A percentile compares a stretch with the other conserved stretches of the same genome.
Evolutionary conservation across 2,329 filamentous ascomycete genomes (phyloP).

Genomic region (Daldinia eschscholtzii): DNA sequence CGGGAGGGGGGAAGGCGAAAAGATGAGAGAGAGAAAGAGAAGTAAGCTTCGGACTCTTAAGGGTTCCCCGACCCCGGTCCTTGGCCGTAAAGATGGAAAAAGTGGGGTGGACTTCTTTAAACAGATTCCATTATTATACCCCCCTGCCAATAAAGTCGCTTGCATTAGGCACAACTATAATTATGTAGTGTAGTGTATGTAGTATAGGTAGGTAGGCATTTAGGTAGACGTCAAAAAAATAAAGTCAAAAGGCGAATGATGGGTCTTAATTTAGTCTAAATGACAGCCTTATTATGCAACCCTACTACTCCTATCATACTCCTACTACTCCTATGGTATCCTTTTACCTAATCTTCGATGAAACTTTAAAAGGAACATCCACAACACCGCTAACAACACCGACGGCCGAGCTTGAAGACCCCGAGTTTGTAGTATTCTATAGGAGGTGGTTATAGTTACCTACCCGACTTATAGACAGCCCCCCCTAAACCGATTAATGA

Average conservation of each 20-base stretch:
- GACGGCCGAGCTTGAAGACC: background rate
- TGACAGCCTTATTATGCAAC: background rate
- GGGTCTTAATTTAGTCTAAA: background rate
- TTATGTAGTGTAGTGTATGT: no score
- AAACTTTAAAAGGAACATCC: no score
- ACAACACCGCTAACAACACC: background rate
- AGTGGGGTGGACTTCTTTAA: no score
- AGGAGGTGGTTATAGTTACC: no score
- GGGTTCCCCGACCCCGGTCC: background rate
- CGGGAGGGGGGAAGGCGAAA: background rate
- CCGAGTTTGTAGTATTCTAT: background rate
- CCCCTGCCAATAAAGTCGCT: no score
- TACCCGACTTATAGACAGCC: background rate
- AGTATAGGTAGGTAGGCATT: no score
- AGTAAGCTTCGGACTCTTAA: conserved; percentile 13
- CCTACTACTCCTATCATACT: no score
- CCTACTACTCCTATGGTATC: no score
- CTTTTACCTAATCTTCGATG: no score
- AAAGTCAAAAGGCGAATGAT: background rate
- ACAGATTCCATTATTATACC: no score
- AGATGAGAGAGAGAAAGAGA: background rate
- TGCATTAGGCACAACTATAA: no score
- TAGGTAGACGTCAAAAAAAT: no score
- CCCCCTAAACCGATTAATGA: background rate
- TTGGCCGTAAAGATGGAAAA: background rate